Evolutionary conservation across 768 basidiomycete genomes (phyloP).

Genomic region (Gymnopilus dilepis): DNA sequence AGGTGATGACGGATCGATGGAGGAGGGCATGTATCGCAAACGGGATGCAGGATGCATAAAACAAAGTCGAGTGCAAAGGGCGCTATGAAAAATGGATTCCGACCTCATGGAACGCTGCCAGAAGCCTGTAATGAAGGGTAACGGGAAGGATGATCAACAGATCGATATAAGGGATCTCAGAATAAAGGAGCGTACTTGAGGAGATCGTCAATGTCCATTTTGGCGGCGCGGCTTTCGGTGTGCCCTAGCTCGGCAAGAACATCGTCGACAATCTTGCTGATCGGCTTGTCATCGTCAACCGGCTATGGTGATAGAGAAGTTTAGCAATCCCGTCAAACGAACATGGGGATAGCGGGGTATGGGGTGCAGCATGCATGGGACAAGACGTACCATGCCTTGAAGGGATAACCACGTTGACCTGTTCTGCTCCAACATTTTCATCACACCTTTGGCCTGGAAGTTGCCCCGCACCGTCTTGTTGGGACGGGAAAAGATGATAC

Average conservation of each 20-base stretch:
- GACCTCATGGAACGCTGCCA: slow-evolving; percentile 76
- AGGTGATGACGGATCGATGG: slow-evolving; percentile 6
- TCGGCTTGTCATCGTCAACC: slow-evolving; percentile 70
- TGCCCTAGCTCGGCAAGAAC: slow-evolving; percentile 75
- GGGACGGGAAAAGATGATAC: slow-evolving; percentile 87
- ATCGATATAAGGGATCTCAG: not conserved
- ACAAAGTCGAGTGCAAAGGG: not conserved
- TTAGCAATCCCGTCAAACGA: slow-evolving; percentile 6
- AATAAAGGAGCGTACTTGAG: slow-evolving; percentile 64
- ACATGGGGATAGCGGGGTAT: not conserved
- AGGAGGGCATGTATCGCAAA: not conserved
- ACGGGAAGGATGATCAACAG: not conserved
- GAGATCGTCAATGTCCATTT: slow-evolving; percentile 93
- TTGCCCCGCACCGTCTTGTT: slow-evolving; percentile 92
- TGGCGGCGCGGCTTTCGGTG: slow-evolving; percentile 81
- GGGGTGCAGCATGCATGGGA: not conserved
- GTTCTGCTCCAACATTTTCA: slow-evolving; percentile 93
- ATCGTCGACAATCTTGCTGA: slow-evolving; percentile 73
- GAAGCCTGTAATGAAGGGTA: slow-evolving; percentile 46
- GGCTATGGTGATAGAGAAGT: slow-evolving; percentile 46
- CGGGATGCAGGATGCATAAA: not conserved
- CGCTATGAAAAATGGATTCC: slow-evolving; percentile 73
- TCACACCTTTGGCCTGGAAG: slow-evolving; percentile 93
- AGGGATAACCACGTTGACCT: slow-evolving; percentile 91
- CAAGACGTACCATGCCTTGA: slow-evolving; percentile 60